Base-by-base conservation (phyloP, 768 basidiomycete species). In the Tulasnella sp. region DNA sequence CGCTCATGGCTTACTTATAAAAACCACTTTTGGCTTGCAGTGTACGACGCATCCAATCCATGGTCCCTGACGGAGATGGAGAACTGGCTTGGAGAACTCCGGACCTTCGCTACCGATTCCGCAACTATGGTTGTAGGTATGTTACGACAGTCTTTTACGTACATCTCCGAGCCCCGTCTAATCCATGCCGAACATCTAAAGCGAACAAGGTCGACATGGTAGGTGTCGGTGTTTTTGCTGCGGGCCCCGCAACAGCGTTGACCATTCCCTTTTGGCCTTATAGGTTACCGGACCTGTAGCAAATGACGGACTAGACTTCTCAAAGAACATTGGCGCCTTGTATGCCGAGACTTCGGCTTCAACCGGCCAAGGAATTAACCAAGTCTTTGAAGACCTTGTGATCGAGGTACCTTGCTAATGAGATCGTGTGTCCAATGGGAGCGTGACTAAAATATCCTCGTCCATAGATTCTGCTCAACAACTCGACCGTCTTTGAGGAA, bases 401-500 rank as follows among this genome's bases (percentile, higher is more conserved):
- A 24, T 69, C 28, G 64, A 69, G 64, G 64, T 69, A 69, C 54
- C 54, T 22, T 18, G 12, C 18, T 0, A 5, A 64, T 9, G 9
- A 0, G 34, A 34, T 16, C 64, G 7, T 14, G 16, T 3, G 18
- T 3, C 16, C 64, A 8, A 28, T 37, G 16, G 14, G 18, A 69
- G 37, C 9, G 12, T 5, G 11, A 24, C 54, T 54, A 8, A 69
- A 69, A 14, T 14, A 69, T 9, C 64, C 20, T 69, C 31, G 16
- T 46, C 16, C 18, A 18, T 12, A 69, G 64, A 69, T 69, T 18
- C 64, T 69, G 20, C 64, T 69, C 9, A 69, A 69, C 64, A 69
- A 69, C 64, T 69, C 64, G 64, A 69, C 64, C 5, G 31, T 69
- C 28, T 69, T 69, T 22, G 64, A 69, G 64, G 64, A 69, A 18